A percentile compares a stretch with the other conserved stretches of the same genome.
These are phyloP conservation scores for Xanthoconium purpureum DNA, from an alignment of 768 basidiomycete species.

Conservation along the genomic window DNA sequence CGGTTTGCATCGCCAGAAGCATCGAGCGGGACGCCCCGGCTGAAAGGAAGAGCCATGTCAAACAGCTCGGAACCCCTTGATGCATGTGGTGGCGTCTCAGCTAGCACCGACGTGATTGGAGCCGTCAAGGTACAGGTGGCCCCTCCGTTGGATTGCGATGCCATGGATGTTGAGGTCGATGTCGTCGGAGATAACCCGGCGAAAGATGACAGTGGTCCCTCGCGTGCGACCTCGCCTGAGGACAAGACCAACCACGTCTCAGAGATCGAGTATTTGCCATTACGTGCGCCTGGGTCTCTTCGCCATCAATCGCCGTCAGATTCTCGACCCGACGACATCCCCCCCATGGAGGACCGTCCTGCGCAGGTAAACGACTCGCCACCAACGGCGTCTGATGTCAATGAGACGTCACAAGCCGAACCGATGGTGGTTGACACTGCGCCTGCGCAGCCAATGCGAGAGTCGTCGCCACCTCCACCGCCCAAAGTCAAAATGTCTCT, in stretches of 20 bases:
- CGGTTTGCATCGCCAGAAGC: conserved; percentile 34
- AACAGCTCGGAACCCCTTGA: conserved; percentile 1
- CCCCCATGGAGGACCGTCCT: background rate
- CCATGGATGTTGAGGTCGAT: conserved; percentile 23
- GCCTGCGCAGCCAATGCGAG: conserved; percentile 6
- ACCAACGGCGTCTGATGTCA: background rate
- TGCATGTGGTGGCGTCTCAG: background rate
- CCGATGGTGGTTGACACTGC: conserved; percentile 7
- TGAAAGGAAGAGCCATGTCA: conserved; percentile 3
- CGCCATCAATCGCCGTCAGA: background rate
- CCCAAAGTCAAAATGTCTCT: conserved; percentile 57
- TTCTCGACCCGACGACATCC: background rate
- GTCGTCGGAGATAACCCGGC: conserved; percentile 1
- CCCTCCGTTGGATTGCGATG: conserved; percentile 3
- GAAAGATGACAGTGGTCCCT: background rate
- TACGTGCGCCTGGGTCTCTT: background rate
- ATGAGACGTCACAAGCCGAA: conserved; percentile 10
- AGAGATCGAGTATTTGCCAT: background rate
- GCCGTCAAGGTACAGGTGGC: background rate
- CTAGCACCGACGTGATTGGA: background rate
- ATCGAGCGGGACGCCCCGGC: conserved; percentile 10
- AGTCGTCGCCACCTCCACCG: conserved; percentile 32
- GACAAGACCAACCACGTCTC: background rate
- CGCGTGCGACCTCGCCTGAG: background rate
- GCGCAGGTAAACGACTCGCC: background rate